Evolutionary conservation across 2,329 filamentous ascomycete genomes (phyloP), one percentile per base, ranked within the genome.

Genomic region (Pyrenophora seminiperda): DNA sequence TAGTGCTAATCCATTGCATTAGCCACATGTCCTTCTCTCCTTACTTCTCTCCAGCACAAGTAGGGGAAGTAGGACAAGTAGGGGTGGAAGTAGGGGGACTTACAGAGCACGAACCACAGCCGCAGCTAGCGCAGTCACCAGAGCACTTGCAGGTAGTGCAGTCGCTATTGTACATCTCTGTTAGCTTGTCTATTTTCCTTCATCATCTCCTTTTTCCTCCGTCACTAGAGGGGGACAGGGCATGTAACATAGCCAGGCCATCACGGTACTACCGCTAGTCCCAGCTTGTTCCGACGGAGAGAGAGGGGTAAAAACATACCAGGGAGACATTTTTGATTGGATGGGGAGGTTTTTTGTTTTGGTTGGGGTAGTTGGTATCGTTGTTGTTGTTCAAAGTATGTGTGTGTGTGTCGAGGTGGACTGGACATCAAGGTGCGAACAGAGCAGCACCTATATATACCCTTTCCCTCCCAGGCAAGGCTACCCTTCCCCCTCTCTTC

Each of bases 121-220:
- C 52, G 58, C 68, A 71, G 51, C 53, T 55, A 47, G 61, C 54
- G 66, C 68, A 71, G 54, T 70, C 58, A 47, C 67, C 66, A 45
- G 50, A 49, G 63, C 66, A 69, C 46, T 54, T 50, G 66, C 67
- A 71, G 45, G 64, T 47, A 33, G 55, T 40, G 62, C 68, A 71
- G 58, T 50, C 43, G 51, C 62, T 66, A 24, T 44, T 39, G 9
- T 3, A 7, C 1, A 15, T 14, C 11, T 13, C n/a, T n/a, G 19
- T 30, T 47, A 41, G 56, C 49, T 20, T 46, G 42, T 27, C 45
- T 34, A 48, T 15, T 31, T 47, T 14, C 17, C 11, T 33, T 22
- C 11, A n/a, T 34, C 11, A 4, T 37, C 27, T 24, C 13, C 9
- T 14, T 6, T 41, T n/a, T n/a, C n/a, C n/a, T n/a, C n/a, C n/a